Base-by-base conservation (phyloP, 306 rosid genomes). In the Sesbania bispinosa region DNA sequence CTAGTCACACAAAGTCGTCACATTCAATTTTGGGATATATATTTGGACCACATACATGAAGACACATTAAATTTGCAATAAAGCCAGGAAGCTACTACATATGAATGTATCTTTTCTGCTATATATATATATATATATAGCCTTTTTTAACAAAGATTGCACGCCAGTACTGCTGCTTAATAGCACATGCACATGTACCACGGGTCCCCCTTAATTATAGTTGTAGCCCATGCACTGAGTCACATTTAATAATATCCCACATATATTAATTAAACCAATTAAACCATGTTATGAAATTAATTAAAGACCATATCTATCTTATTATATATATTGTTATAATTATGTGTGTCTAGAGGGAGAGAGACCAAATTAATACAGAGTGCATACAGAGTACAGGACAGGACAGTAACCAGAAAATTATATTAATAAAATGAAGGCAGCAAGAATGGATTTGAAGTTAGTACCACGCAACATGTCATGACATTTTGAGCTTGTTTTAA, bases 11-110 rank as follows among this genome's bases (percentile, higher is more conserved):
- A 30, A 23, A 80, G n/a, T n/a, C n/a, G 63, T 39, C 60, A 59
- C 21, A 66, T 47, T 39, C 33, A 52, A 38, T 51, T 27, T 10
- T 59, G 6, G 55, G 61, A 63, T 71, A 13, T 50, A 67, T 67
- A 16, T 21, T 67, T 60, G 79, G 84, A 75, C 80, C 84, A 80
- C 70, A 62, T 13, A 51, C 50, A 62, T 2, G 47, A 24, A 54
- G 70, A 67, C 62, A 61, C 29, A 74, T 42, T 61, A 45, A 53
- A 16, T 52, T 67, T 67, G 65, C 77, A 62, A 63, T 33, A 42
- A 52, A 66, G 66, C 20, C 29, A 20, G 65, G 21, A 66, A 66
- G 65, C 63, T 60, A 29, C 10, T 14, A 6, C 39, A 5, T 18
- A 26, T 48, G 57, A 73, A 80, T 75, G 57, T 75, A 38, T 63